Base-by-base conservation (phyloP, 352 stramenopile species). In the Phytophthora pisi region DNA sequence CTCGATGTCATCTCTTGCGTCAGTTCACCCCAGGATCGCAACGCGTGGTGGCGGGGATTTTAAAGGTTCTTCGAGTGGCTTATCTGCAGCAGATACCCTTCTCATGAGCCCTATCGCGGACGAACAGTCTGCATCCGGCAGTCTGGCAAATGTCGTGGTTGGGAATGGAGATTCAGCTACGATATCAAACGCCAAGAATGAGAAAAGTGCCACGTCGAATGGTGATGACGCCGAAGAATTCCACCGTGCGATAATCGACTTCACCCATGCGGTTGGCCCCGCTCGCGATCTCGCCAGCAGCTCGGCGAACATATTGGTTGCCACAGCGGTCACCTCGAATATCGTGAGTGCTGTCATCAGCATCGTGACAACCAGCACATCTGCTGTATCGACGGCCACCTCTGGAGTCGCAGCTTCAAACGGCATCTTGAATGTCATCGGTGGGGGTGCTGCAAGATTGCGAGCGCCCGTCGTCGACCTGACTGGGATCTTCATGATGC, bases 241-340 rank as follows among this genome's bases (percentile, higher is more conserved):
- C 15, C 50, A 75, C 20, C 43, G 54, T 16, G 57, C 71, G 13
- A 66, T 78, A n/a, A 70, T 68, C 5, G 49, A 73, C 11, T 64
- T 78, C n/a, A 75, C 71, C 1, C 45, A 67, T 38, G 64, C 66
- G 15, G 26, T 74, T 4, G 58, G 53, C 5, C 56, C 70, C 53
- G 58, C 84, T 24, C 74, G 79, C 2, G 69, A 88, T n/a, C 30
- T 47, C 8, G 72, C 73, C 16, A 79, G 66, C 24, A 66, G 53
- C 3, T 89, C 82, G 1, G 77, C 69, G 1, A 89, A 91, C 42
- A 61, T 87, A n/a, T 69, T 91, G 2, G 68, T 89, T 7, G 82
- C 59, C 16, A 87, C 76, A 8, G 82, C 78, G 2, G 80, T 89
- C 2, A 73, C 74, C 8, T 66, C 73, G 8, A 91, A 91, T 53